Evolutionary conservation across 1,284 basidiomycete genomes (phyloP), one percentile per base, ranked within the genome.

Genomic region (Peniophora sp.): DNA sequence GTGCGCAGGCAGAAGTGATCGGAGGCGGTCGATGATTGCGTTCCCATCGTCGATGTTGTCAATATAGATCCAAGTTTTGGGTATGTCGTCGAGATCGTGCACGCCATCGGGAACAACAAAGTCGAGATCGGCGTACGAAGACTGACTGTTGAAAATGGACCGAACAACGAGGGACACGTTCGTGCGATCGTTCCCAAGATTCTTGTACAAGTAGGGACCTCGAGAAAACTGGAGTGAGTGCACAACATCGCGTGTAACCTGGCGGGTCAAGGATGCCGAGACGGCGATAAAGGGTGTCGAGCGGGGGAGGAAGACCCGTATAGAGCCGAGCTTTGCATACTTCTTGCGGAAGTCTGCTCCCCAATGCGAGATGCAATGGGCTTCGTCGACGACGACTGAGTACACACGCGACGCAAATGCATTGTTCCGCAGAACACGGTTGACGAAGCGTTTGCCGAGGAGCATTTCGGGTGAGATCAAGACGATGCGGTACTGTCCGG

Each of bases 21-120:
- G 41, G 9, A 61, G 52, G 27, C 59, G 46, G 38, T 59, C 56
- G 0, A 59, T 50, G 41, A 61, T 59, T n/a, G 56, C 57, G 14
- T 17, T 32, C 1, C 59, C 58, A 1, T 9, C 34, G 1, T 34
- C 0, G n/a, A 59, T 61, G 49, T 56, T 53, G 32, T 61, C 54
- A 12, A 53, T 53, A 19, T 59, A 61, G 2, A 59, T 14, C 6
- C 56, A 61, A 2, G 58, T 57, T 41, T 41, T 41, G 16, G 39
- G 39, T 6, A 41, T 41, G 39, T 41, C 39, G 39, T 41, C 16
- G 39, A n/a, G 6, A 22, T 10, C n/a, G 39, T 17, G 20, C 8
- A 1, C 9, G 39, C 6, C 2, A 20, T 1, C 1, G 63, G 61
- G 2, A 74, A 32, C 60, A 2, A 71, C 19, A 44, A 73, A 22